Conservation (phyloP, 495 filamentous ascomycete species). For the Lepidopterella palustris region DNA sequence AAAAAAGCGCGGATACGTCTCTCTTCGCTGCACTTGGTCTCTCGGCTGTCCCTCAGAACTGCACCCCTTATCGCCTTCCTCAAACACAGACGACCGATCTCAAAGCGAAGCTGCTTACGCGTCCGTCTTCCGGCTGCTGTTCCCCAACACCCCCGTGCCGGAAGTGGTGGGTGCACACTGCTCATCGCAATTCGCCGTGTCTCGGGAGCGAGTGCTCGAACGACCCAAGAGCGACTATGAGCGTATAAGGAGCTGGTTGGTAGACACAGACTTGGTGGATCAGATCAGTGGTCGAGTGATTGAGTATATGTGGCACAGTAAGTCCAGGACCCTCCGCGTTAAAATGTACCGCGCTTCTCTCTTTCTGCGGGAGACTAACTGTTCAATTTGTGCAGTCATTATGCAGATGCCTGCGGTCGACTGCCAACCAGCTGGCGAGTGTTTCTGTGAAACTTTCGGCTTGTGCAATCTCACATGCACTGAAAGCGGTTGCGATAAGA, state of each 20-base stretch:
- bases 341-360: neutral
- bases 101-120: conserved; percentile 20
- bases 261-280: conserved; percentile 17
- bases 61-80: conserved; percentile 10
- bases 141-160: conserved; percentile 15
- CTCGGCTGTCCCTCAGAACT: conserved; percentile 28
- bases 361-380: neutral
- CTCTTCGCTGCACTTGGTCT: conserved; percentile 27
- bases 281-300: conserved; percentile 23
- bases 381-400: conserved; percentile 6
- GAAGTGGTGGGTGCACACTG: conserved; percentile 25
- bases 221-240: conserved; percentile 17
- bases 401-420: conserved; percentile 26
- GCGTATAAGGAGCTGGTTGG: conserved; percentile 17
- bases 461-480: conserved; percentile 28
- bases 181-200: conserved; percentile 26
- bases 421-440: conserved; percentile 26
- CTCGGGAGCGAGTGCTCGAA: conserved; percentile 18
- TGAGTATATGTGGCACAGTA: conserved; percentile 28
- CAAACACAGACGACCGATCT: conserved; percentile 17
- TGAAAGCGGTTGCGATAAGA: conserved; percentile 22
- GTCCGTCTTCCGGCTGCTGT: conserved; percentile 13
- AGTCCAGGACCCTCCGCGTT: neutral
- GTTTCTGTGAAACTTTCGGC: conserved; percentile 26
- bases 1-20: conserved; percentile 17